A percentile compares a stretch with the other conserved stretches of the same genome.
Conservation (phyloP, 768 basidiomycete genomes). For the Lactarius sp. region DNA sequence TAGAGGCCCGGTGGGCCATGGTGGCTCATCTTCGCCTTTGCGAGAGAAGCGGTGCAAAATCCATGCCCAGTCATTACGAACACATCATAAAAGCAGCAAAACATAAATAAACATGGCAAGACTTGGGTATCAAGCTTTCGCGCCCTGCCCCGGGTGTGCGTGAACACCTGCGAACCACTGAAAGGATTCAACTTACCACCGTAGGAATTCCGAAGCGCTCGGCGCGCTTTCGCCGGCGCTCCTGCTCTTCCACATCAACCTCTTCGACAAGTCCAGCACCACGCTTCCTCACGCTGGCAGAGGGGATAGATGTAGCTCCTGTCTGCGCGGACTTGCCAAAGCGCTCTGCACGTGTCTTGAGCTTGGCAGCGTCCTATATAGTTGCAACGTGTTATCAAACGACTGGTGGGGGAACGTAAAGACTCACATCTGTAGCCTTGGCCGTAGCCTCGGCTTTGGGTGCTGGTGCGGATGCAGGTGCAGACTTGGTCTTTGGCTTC, state of each 20-base stretch:
- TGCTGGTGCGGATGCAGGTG: constrained; percentile 21
- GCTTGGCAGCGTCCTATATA: constrained; percentile 36
- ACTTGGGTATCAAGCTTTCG: constrained; percentile 12
- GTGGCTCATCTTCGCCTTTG: too few relatives aligned
- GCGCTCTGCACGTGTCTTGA: constrained; percentile 49
- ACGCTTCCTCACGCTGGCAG: constrained; percentile 31
- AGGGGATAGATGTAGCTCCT: neutral
- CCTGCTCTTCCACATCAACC: constrained; percentile 23
- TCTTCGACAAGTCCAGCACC: constrained; percentile 39
- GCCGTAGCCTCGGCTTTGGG: constrained; percentile 23
- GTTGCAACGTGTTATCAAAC: neutral
- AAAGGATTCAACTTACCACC: neutral
- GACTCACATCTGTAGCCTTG: constrained; percentile 3
- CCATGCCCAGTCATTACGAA: constrained; percentile 5
- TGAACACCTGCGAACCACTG: neutral
- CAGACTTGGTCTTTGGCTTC: constrained; percentile 28
- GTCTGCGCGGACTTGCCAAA: constrained; percentile 33
- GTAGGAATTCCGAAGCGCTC: constrained; percentile 22
- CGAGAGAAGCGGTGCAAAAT: neutral
- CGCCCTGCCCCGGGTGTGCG: constrained; percentile 1
- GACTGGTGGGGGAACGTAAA: neutral
- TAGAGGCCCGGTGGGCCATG: too few relatives aligned
- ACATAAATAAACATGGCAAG: neutral
- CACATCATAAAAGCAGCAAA: constrained; percentile 4
- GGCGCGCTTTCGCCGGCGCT: constrained; percentile 24